These are phyloP conservation scores for Mycena maculata DNA, from an alignment of 768 basidiomycete genomes.

Conservation along the genomic window DNA sequence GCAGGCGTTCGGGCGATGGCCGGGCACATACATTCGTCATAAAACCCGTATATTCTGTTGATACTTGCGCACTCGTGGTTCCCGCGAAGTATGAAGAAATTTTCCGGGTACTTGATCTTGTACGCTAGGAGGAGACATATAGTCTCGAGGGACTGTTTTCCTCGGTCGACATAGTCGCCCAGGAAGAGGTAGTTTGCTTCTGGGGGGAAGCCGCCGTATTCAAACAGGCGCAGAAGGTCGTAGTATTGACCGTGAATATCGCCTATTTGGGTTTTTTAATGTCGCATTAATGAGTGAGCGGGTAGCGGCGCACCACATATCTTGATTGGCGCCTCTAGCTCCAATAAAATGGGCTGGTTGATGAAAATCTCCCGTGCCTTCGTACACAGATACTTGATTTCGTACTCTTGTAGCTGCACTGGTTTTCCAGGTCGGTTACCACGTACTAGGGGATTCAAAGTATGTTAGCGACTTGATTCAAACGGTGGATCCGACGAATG, in stretches of 20 bases:
- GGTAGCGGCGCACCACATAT: constrained; percentile 81
- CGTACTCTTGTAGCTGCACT: constrained; percentile 97
- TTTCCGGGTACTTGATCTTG: constrained; percentile 99
- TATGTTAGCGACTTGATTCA: constrained; percentile 1
- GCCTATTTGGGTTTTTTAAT: constrained; percentile 57
- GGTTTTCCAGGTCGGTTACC: constrained; percentile 99
- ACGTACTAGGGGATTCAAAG: constrained; percentile 73
- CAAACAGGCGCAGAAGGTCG: constrained; percentile 96
- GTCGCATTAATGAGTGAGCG: neutral
- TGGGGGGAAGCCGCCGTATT: constrained; percentile 99
- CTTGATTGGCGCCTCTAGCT: constrained; percentile 99
- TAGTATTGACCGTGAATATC: constrained; percentile 99
- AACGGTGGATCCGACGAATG: neutral
- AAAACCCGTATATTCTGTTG: constrained; percentile 99
- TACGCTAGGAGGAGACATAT: constrained; percentile 98
- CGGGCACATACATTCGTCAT: constrained; percentile 92
- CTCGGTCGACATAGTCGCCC: constrained; percentile 99
- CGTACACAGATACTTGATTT: constrained; percentile 99
- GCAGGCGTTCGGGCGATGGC: constrained; percentile 13
- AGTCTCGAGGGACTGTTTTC: constrained; percentile 98
- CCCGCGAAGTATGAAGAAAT: constrained; percentile 99
- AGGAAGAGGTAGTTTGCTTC: constrained; percentile 99
- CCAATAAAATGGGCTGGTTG: constrained; percentile 96
- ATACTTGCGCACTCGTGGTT: constrained; percentile 99
- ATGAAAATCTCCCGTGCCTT: constrained; percentile 99